Conservation (phyloP, 2,329 filamentous ascomycete species). For the Aureobasidium sp. region DNA sequence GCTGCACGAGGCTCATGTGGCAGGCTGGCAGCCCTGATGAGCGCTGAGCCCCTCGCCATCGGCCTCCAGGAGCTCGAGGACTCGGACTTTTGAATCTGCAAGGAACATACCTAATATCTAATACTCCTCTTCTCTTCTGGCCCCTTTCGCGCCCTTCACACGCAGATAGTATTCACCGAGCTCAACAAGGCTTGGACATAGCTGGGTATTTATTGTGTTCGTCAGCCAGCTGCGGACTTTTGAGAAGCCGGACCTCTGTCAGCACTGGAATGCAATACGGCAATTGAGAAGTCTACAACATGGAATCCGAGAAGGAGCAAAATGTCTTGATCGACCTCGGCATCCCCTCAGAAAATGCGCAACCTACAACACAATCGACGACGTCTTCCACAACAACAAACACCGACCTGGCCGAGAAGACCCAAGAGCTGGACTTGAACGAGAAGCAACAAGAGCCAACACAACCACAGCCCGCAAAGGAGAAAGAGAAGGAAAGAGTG, state of each 20-base stretch:
- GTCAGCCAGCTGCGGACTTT: neutral
- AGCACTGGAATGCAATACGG: neutral
- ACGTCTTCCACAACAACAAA: neutral
- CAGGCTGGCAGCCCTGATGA: neutral
- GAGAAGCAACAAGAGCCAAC: constrained; percentile 4
- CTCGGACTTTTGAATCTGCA: neutral
- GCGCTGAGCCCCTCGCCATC: neutral
- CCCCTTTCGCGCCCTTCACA: neutral
- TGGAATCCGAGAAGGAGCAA: neutral
- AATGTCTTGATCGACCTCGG: constrained; percentile 10
- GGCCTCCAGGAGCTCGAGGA: neutral
- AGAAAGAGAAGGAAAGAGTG: constrained; percentile 15
- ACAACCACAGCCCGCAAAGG: neutral
- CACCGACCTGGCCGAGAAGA: neutral
- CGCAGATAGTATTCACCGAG: neutral
- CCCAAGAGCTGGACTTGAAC: neutral
- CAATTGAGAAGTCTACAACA: neutral
- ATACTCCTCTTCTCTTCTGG: neutral
- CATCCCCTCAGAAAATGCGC: neutral
- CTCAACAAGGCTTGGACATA: neutral
- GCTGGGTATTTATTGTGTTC: neutral
- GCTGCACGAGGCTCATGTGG: neutral
- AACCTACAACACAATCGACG: neutral
- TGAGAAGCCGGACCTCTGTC: neutral
- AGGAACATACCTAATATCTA: constrained; percentile 8